Evolutionary conservation across 2,329 filamentous ascomycete genomes (phyloP).

Genomic region (Ophiostoma sp.): DNA sequence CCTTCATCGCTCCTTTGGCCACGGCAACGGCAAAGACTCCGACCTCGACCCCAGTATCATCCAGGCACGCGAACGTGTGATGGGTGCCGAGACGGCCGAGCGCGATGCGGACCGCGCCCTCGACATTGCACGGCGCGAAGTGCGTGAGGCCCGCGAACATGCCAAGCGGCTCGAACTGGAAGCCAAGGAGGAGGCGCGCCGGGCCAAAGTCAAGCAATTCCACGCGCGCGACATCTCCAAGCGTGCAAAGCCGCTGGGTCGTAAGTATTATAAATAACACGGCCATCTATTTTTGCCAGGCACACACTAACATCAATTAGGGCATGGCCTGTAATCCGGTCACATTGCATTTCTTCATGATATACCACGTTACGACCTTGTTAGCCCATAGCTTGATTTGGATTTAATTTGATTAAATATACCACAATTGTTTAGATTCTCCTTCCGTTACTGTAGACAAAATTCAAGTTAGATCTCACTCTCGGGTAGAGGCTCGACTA

Average conservation of each 20-base stretch:
- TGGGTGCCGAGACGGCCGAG: constrained; percentile 58
- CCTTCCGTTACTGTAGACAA: too few relatives aligned
- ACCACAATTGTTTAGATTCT: too few relatives aligned
- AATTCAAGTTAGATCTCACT: neutral
- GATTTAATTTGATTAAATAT: too few relatives aligned
- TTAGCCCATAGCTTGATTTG: too few relatives aligned
- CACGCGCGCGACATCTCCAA: constrained; percentile 61
- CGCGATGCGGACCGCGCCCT: constrained; percentile 60
- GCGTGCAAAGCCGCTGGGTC: constrained; percentile 62
- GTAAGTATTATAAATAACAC: constrained; percentile 36
- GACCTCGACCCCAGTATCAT: constrained; percentile 57
- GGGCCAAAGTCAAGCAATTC: constrained; percentile 62
- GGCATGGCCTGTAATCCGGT: neutral
- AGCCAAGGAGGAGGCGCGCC: constrained; percentile 58
- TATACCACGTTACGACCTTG: neutral
- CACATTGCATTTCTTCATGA: neutral
- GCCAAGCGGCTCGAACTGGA: constrained; percentile 59
- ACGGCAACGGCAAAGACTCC: constrained; percentile 34
- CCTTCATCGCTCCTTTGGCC: constrained; percentile 41
- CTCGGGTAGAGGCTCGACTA: neutral
- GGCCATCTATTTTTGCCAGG: neutral
- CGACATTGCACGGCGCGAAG: constrained; percentile 48
- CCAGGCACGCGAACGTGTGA: constrained; percentile 55
- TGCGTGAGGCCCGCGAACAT: constrained; percentile 58
- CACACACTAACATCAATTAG: neutral